Base-by-base conservation (phyloP, 495 filamentous ascomycete genomes). In the Articulospora tetracladia region DNA sequence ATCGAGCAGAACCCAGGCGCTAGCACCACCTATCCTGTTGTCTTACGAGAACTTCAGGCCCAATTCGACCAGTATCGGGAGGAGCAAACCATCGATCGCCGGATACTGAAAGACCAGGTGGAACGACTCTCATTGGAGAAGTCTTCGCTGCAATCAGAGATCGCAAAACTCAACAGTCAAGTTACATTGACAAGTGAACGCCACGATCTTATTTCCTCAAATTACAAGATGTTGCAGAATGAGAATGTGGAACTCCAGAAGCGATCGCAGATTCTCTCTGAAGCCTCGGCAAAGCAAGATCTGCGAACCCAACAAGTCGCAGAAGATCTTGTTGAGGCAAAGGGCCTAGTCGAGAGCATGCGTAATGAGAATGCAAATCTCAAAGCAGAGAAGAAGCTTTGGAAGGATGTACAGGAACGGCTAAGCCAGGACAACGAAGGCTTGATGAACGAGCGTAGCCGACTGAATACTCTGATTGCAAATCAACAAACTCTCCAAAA, bases 1-100 rank as follows among this genome's bases (percentile, higher is more conserved):
- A 79, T 81, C 59, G 81, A 83, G 63, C 56, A 62, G 69, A 53
- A 58, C 70, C 66, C 36, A 75, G 68, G 57, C 68, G 55, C 72
- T 8, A 74, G 74, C 53, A 81, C 85, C 34, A 68, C 69, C 55
- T 77, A 91, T 62, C 81, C 81, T 8, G 85, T 83, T 26, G 63
- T 92, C 7, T 76, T 97, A 34, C 87, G 88, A 36, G 93, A 97
- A 66, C 79, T 97, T 28, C 93, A 97, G 71, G 78, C 80, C 2
- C 90, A 97, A 65, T 96, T 94, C 66, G 95, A 99, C 65, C 83
- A 86, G 27, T 97, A 92, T 76, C 85, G 92, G 26, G 85, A 90
- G 59, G 95, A 97, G 70, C 86, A 91, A 48, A 76, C 85, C 1
- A 85, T 86, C 1, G 92, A 96, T 63, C 85, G 89, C 26, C 83